Conservation (phyloP, 805 yeast genomes). For the Saturnispora besseyi region DNA sequence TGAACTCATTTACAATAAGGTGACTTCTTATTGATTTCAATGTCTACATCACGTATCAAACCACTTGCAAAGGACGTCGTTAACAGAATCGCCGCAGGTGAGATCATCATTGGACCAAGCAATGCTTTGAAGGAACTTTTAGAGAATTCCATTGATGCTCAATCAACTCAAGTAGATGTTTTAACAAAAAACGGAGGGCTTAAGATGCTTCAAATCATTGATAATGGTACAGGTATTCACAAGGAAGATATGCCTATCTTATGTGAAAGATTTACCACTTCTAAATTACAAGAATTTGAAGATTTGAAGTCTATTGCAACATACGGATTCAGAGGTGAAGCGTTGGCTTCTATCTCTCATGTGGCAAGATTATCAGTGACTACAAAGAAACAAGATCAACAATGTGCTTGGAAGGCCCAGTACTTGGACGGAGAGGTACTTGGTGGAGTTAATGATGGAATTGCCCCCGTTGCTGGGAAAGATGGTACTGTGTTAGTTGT, state of each 20-base stretch:
- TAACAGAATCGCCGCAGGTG: slow-evolving; percentile 94
- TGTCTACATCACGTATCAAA: slow-evolving; percentile 14
- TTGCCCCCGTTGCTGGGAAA: slow-evolving; percentile 76
- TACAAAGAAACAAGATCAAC: slow-evolving; percentile 53
- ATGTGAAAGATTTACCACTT: slow-evolving; percentile 91
- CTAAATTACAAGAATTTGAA: slow-evolving; percentile 65
- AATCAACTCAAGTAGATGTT: slow-evolving; percentile 63
- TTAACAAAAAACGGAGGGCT: slow-evolving; percentile 88
- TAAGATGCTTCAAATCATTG: slow-evolving; percentile 76
- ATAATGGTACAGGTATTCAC: slow-evolving; percentile 78
- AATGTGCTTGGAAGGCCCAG: slow-evolving; percentile 64
- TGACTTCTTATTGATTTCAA: neutral
- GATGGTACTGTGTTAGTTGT: slow-evolving; percentile 79
- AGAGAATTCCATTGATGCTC: slow-evolving; percentile 89
- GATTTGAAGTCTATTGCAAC: slow-evolving; percentile 67
- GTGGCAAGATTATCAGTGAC: slow-evolving; percentile 73
- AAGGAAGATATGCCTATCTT: slow-evolving; percentile 65
- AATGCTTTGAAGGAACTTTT: slow-evolving; percentile 90
- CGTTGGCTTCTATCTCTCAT: slow-evolving; percentile 89
- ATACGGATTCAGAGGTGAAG: slow-evolving; percentile 95
- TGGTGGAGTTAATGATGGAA: slow-evolving; percentile 27
- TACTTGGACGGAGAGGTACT: slow-evolving; percentile 57
- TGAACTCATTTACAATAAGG: neutral
- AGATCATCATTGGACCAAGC: slow-evolving; percentile 86
- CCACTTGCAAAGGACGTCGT: slow-evolving; percentile 62